Evolutionary conservation across 345 rosid genomes (phyloP).

Genomic region (Punica granatum): DNA sequence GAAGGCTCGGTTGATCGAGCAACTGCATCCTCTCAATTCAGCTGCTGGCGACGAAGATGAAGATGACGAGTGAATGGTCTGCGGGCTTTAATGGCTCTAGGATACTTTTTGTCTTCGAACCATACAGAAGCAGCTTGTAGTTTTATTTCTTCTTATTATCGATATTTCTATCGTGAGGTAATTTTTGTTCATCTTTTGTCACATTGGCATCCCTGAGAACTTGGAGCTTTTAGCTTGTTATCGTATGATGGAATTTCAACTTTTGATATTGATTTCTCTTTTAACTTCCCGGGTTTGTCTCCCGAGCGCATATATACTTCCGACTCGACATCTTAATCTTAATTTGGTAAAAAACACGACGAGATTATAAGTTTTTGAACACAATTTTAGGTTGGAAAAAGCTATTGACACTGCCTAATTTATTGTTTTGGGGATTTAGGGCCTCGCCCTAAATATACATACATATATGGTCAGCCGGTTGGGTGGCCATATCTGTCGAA

Average conservation of each 20-base stretch:
- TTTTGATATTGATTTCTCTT: no score
- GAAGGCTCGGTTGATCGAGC: slow-evolving; percentile 63
- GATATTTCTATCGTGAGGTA: background rate
- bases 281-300: no score
- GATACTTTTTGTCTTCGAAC: background rate
- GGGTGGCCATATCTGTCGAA: no score
- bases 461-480: no score
- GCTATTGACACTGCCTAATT: no score
- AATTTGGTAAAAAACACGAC: no score
- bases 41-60: slow-evolving; percentile 36
- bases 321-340: no score
- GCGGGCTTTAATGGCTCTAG: background rate
- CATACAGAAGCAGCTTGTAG: background rate
- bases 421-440: no score
- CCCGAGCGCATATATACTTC: no score
- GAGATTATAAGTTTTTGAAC: no score
- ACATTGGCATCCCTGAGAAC: background rate
- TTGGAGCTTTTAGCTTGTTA: background rate
- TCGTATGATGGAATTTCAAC: background rate
- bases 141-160: background rate
- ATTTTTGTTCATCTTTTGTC: background rate
- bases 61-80: slow-evolving; percentile 36
- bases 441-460: no score
- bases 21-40: slow-evolving; percentile 50
- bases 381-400: no score